Percentiles rank a stretch among this genome's conserved stretches.
Evolutionary conservation across 2,329 filamentous ascomycete genomes (phyloP).

Genomic region (Mollisiaceae sp.): DNA sequence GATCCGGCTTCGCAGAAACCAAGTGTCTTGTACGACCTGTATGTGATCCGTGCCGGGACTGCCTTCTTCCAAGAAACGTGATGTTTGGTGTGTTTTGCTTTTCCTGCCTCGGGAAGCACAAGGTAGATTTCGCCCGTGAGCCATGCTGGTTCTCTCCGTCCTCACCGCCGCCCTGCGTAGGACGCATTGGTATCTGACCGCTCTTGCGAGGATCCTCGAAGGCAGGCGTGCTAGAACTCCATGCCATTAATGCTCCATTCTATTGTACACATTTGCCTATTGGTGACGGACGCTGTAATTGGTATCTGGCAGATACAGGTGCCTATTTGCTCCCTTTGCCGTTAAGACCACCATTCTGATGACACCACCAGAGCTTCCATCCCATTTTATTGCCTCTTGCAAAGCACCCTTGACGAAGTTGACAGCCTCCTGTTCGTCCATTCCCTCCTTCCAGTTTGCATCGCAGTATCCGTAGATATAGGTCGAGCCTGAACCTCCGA

Average conservation of each 20-base stretch:
- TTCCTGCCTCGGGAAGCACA: conserved; percentile 10
- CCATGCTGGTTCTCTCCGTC: conserved; percentile 12
- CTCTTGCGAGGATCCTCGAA: conserved; percentile 20
- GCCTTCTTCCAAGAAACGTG: neutral
- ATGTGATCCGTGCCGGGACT: conserved; percentile 17
- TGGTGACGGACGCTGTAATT: conserved; percentile 64
- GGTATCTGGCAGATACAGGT: conserved; percentile 93
- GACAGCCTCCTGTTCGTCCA: conserved; percentile 91
- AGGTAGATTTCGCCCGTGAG: neutral
- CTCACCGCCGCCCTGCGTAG: conserved; percentile 31
- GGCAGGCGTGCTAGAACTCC: conserved; percentile 30
- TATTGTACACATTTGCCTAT: conserved; percentile 55
- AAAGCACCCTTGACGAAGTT: conserved; percentile 91
- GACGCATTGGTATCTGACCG: conserved; percentile 26
- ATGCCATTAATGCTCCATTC: conserved; percentile 40
- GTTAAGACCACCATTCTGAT: conserved; percentile 98
- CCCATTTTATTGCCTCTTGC: conserved; percentile 98
- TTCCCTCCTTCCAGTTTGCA: conserved; percentile 91
- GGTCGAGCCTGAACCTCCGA: conserved; percentile 94
- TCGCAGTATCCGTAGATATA: conserved; percentile 99
- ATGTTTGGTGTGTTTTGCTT: conserved; percentile 14
- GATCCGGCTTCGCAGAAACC: conserved; percentile 11
- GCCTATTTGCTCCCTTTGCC: conserved; percentile 84
- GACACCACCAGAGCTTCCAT: conserved; percentile 96
- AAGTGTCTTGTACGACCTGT: conserved; percentile 15